Base-by-base conservation (phyloP, 495 filamentous ascomycete species). In the Neurospora intermedia region DNA sequence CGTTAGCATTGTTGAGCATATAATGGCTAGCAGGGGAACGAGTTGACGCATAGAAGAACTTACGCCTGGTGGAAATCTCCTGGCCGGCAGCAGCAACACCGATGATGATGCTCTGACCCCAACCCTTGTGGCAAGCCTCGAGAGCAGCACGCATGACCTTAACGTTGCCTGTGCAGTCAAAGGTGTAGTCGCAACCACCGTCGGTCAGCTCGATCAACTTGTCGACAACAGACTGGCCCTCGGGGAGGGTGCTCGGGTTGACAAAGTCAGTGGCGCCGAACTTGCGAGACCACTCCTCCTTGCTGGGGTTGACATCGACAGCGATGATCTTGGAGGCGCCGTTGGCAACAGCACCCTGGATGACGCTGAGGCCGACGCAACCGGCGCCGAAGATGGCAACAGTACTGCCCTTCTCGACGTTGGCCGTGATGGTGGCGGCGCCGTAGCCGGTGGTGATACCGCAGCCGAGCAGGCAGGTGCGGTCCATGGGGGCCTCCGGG, bases 401-500 rank as follows among this genome's bases (percentile, higher is more conserved):
- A 81, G 88, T 97, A 73, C 91, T 91, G 59, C 93, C 94, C 82
- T 93, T 87, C 84, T 98, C 95, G 18, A 97, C 90, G 73, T 91
- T 90, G 72, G 96, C 96, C 9, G 95, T 97, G 76, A 94, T 94
- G 73, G 93, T 90, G 38, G 96, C 96, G 31, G 96, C 96, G 77
- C 96, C 96, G 85, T 99, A 99, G 35, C 96, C 96, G 54, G 96
- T 99, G 31, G 96, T 99, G 85, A 99, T 98, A 81, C 96, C 96
- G 83, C 96, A 99, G 75, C 96, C 96, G 59, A 99, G 88, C 79
- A 99, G 86, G 81, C 96, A 99, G 23, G 95, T 94, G 72, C 93
- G 91, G 85, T 99, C 96, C 89, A 97, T 97, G 69, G 93, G 90
- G n/a, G 94, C 95, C 76, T 96, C 89, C 72, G 88, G 87, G 70